Percentiles rank a stretch among this genome's conserved stretches.
phyloP scores from a whole-genome alignment of 768 basidiomycete genomes.

The Trichaptum fuscoviolaceum region DNA sequence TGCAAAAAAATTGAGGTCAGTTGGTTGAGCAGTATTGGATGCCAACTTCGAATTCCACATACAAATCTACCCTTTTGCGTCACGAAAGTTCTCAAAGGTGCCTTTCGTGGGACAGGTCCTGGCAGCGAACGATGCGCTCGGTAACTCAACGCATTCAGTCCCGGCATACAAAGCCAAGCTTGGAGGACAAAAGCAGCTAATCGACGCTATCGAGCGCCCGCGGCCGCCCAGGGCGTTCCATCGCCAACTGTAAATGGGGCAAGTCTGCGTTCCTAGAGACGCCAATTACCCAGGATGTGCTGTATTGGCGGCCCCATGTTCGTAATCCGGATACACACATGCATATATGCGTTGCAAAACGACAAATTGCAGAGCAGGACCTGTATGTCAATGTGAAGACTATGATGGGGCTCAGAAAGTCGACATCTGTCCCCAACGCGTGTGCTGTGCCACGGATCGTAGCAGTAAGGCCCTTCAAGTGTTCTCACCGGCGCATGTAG shows the following conservation, averaged over 20 bases:
- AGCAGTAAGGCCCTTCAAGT: neutral
- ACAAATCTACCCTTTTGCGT: neutral
- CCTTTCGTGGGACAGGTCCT: neutral
- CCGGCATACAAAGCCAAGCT: neutral
- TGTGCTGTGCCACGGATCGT: neutral
- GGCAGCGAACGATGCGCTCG: neutral
- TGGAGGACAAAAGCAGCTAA: neutral
- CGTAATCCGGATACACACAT: neutral
- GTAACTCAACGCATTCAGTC: neutral
- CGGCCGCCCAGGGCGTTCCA: neutral
- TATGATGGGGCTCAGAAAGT: neutral
- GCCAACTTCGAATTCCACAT: neutral
- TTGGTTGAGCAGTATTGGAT: neutral
- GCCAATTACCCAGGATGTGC: neutral
- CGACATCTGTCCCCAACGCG: neutral
- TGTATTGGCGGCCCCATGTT: neutral
- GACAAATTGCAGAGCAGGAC: neutral
- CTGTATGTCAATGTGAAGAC: neutral
- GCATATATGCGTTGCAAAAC: neutral
- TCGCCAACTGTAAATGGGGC: neutral
- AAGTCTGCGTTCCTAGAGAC: neutral
- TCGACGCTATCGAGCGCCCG: slow-evolving; percentile 1
- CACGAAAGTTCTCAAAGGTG: neutral
- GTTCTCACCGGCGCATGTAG: neutral
- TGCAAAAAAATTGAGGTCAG: neutral